phyloP scores from a whole-genome alignment of 441 rosid species.

The Geranium incanum region DNA sequence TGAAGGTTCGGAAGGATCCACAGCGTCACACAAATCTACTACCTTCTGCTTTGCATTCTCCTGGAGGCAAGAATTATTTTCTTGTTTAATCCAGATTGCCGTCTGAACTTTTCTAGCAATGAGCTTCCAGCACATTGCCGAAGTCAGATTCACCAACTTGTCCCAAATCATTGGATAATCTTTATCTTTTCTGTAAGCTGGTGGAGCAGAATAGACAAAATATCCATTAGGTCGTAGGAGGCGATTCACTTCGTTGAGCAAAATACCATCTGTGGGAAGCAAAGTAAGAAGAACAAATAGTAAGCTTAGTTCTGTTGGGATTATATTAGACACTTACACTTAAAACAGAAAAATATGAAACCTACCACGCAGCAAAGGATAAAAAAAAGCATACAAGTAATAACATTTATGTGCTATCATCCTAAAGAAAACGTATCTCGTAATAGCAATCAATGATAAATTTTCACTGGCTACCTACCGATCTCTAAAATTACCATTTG shows the following conservation, averaged over 20 bases:
- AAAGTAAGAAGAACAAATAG: slow-evolving; percentile 10
- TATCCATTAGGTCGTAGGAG: slow-evolving; percentile 70
- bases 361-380: background rate
- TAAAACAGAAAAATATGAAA: background rate
- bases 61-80: slow-evolving; percentile 49
- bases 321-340: background rate
- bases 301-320: slow-evolving; percentile 1
- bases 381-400: background rate
- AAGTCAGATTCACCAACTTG: slow-evolving; percentile 57
- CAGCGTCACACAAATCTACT: slow-evolving; percentile 48
- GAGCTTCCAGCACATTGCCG: slow-evolving; percentile 93
- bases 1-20: slow-evolving; percentile 49
- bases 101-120: slow-evolving; percentile 74
- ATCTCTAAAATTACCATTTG: background rate
- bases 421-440: background rate
- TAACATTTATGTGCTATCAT: background rate
- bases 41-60: slow-evolving; percentile 51
- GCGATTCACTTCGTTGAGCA: slow-evolving; percentile 84
- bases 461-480: background rate
- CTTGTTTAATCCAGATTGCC: slow-evolving; percentile 80
- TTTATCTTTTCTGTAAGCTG: slow-evolving; percentile 73
- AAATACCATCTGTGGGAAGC: slow-evolving; percentile 62
- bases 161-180: slow-evolving; percentile 77
- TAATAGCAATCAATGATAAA: too few species aligned
- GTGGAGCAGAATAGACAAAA: slow-evolving; percentile 90